A percentile compares a stretch with the other conserved stretches of the same genome.
Evolutionary conservation across 1,139 yeast species (phyloP).

Genomic region (Kurtzmaniella quercitrusa): DNA sequence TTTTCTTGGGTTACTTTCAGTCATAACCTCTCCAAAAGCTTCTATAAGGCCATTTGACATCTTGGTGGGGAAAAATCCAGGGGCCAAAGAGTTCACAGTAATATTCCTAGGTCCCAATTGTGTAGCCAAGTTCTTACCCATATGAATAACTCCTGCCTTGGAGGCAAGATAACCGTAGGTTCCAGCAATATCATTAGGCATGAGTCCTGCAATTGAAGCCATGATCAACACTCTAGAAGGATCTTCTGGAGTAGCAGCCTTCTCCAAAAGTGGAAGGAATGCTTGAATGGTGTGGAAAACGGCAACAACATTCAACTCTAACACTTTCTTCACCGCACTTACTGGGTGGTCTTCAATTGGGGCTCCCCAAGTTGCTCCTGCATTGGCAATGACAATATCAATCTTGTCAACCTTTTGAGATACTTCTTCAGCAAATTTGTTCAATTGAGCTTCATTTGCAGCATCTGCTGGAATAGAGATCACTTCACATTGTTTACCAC

Average conservation of each 20-base stretch:
- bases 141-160: conserved; percentile 72
- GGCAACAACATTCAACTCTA: conserved; percentile 65
- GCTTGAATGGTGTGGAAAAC: conserved; percentile 66
- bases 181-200: conserved; percentile 46
- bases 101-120: conserved; percentile 66
- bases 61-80: conserved; percentile 76
- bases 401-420: conserved; percentile 39
- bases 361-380: conserved; percentile 83
- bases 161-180: conserved; percentile 72
- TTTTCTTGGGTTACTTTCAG: conserved; percentile 53
- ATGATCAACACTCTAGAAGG: conserved; percentile 66
- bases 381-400: conserved; percentile 70
- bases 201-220: conserved; percentile 56
- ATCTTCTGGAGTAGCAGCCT: conserved; percentile 52
- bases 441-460: conserved; percentile 48
- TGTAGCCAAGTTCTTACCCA: conserved; percentile 59
- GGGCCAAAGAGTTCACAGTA: conserved; percentile 67
- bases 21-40: conserved; percentile 48
- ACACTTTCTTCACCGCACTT: conserved; percentile 58
- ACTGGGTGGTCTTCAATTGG: conserved; percentile 60
- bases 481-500: conserved; percentile 42
- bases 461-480: conserved; percentile 60
- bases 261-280: conserved; percentile 54
- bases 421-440: conserved; percentile 42
- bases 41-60: conserved; percentile 68